phyloP scores from a whole-genome alignment of 345 rosid species.

The Eucalyptus marginata region DNA sequence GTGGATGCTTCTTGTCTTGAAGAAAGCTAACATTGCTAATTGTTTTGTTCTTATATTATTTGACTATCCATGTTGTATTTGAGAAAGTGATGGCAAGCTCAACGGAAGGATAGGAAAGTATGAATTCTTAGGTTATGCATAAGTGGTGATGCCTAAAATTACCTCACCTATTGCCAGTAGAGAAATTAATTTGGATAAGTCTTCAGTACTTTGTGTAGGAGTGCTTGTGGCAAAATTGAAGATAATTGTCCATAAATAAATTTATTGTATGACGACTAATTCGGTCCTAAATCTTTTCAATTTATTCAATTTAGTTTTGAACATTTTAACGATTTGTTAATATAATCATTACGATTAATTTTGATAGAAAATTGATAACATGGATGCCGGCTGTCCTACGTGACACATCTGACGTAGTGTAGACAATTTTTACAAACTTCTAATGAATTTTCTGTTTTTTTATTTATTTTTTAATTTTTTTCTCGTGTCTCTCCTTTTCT shows the following conservation, averaged over 20 bases:
- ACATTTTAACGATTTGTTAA: rapidly evolving
- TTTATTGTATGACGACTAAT: rapidly evolving
- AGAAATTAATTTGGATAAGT: not conserved
- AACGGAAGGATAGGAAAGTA: not conserved
- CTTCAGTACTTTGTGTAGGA: not conserved
- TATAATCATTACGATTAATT: rapidly evolving
- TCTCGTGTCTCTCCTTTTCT: not conserved
- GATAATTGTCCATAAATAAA: no score
- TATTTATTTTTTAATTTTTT: not conserved
- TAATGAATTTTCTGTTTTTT: not conserved
- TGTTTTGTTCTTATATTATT: not conserved
- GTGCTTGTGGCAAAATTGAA: not conserved
- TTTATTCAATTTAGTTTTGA: not conserved
- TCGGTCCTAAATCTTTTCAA: no score
- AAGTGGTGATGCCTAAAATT: not conserved
- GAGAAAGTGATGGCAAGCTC: not conserved
- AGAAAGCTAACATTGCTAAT: not conserved
- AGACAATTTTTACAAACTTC: not conserved
- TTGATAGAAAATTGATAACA: not conserved
- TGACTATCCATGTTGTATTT: not conserved
- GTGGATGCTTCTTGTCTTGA: not conserved
- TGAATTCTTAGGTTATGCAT: not conserved
- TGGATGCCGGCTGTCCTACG: rapidly evolving
- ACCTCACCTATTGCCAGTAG: not conserved
- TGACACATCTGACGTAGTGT: rapidly evolving